These are phyloP conservation scores for Herpotrichia juniperi DNA, from an alignment of 2,329 filamentous ascomycete genomes.

Conservation along the genomic window DNA sequence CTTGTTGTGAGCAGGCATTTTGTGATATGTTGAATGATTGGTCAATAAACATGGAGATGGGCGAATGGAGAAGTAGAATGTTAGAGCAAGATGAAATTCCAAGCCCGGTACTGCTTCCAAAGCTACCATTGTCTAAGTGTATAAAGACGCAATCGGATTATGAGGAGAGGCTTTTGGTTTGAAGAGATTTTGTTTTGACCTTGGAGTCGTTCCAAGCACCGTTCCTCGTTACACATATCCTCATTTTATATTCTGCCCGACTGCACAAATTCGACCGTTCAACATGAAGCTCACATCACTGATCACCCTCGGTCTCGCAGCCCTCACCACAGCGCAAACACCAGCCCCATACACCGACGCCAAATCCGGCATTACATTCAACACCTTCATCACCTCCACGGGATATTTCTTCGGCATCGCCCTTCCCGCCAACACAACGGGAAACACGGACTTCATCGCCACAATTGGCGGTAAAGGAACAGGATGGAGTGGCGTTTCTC, in stretches of 20 bases:
- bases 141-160: neutral
- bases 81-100: neutral
- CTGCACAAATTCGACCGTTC: neutral
- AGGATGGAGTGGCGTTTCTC: conserved; percentile 58
- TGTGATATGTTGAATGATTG: neutral
- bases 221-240: neutral
- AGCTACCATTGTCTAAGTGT: neutral
- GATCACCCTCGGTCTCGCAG: conserved; percentile 12
- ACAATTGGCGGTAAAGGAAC: conserved; percentile 56
- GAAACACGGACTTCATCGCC: conserved; percentile 58
- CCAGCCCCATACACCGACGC: conserved; percentile 32
- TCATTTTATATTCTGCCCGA: neutral
- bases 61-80: neutral
- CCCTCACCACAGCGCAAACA: conserved; percentile 22
- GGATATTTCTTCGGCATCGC: conserved; percentile 58
- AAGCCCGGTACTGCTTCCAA: neutral
- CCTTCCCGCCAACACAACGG: conserved; percentile 48
- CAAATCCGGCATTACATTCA: conserved; percentile 36
- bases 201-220: neutral
- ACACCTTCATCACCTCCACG: conserved; percentile 24
- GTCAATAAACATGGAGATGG: neutral
- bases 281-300: conserved; percentile 29
- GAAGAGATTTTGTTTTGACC: neutral
- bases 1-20: neutral
- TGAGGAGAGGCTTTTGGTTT: neutral